Percentiles rank a stretch among this genome's conserved stretches.
Evolutionary conservation across 2,329 filamentous ascomycete species (phyloP).

Genomic region (Cordyceps militaris): DNA sequence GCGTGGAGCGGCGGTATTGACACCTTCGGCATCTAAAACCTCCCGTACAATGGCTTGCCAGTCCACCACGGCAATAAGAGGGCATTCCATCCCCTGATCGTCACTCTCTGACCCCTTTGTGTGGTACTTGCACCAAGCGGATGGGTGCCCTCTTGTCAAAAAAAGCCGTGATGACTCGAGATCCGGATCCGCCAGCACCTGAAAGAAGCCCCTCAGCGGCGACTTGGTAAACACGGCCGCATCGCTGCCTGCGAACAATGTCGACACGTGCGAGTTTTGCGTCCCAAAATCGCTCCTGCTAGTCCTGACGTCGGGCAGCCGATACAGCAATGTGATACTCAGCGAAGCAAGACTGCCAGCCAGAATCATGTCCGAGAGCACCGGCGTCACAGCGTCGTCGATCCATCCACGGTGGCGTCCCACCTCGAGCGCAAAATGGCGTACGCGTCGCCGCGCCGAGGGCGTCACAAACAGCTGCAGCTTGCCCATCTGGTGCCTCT

Average conservation of each 20-base stretch:
- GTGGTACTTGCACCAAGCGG: constrained; percentile 38
- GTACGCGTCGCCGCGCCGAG: constrained; percentile 17
- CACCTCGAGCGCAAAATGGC: constrained; percentile 23
- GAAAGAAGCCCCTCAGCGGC: constrained; percentile 30
- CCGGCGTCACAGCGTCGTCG: constrained; percentile 21
- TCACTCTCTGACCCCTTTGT: constrained; percentile 15
- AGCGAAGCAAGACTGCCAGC: constrained; percentile 24
- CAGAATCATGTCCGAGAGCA: constrained; percentile 27
- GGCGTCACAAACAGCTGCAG: constrained; percentile 8
- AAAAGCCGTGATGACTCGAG: constrained; percentile 33
- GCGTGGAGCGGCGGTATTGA: constrained; percentile 1
- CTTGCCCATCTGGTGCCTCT: constrained; percentile 7
- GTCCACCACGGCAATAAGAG: constrained; percentile 21
- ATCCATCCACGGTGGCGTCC: constrained; percentile 28
- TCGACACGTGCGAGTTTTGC: neutral
- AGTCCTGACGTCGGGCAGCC: neutral
- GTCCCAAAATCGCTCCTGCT: neutral
- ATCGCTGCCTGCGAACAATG: neutral
- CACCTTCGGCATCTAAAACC: constrained; percentile 23
- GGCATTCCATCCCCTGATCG: neutral
- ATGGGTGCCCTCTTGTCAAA: constrained; percentile 29
- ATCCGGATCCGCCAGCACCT: constrained; percentile 38
- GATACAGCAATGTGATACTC: constrained; percentile 7
- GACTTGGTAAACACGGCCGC: constrained; percentile 22
- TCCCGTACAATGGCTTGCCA: constrained; percentile 26